phyloP scores from a whole-genome alignment of 2,329 filamentous ascomycete species.

The Paracorniculantispora psalliotae region DNA sequence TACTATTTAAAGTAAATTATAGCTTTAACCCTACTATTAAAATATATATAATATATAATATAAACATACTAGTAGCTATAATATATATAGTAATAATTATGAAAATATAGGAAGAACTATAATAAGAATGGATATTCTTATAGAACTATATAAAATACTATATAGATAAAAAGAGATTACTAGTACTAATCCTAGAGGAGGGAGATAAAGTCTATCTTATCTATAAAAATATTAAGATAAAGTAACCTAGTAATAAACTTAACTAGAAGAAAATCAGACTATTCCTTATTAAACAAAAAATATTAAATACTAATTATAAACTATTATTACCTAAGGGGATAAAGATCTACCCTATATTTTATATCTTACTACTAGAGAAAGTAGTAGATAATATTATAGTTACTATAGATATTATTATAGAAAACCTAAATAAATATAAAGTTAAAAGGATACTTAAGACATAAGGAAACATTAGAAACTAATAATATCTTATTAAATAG shows the following conservation, averaged over 20 bases:
- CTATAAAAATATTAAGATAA: background rate
- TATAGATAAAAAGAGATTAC: background rate
- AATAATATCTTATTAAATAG: constrained; percentile 18
- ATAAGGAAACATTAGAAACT: constrained; percentile 11
- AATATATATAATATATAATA: background rate
- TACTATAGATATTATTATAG: constrained; percentile 10
- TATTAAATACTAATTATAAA: background rate
- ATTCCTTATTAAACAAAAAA: background rate
- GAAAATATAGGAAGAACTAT: no score
- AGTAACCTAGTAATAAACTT: background rate
- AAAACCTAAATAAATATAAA: constrained; percentile 14
- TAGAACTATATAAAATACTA: no score
- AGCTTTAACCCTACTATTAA: background rate
- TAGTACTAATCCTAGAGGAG: background rate
- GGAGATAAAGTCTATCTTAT: background rate
- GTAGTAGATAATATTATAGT: constrained; percentile 9
- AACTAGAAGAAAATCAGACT: no score
- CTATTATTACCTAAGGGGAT: background rate
- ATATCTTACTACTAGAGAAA: constrained; percentile 19
- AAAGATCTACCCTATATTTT: constrained; percentile 18
- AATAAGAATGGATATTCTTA: no score
- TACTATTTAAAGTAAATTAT: background rate
- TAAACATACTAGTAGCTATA: no score
- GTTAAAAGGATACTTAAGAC: constrained; percentile 15
- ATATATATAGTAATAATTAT: no score